Conservation (phyloP, 129 eudicot species). For the Saussurea involucrata region DNA sequence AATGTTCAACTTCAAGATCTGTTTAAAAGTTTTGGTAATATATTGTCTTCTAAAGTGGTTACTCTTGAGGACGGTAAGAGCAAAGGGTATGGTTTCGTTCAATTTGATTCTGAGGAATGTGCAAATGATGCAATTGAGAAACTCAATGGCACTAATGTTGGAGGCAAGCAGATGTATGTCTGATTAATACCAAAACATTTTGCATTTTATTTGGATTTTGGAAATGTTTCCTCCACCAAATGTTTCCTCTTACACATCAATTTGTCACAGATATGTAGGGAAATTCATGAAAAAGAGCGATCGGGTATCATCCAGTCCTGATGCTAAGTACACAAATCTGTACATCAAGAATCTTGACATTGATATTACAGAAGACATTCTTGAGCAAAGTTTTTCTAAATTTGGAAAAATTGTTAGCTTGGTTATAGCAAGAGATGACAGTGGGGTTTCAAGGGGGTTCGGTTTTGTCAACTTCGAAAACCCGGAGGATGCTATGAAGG, state of each 20-base stretch:
- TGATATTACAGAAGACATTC: slow-evolving; percentile 56
- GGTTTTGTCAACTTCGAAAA: slow-evolving; percentile 85
- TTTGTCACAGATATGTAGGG: slow-evolving; percentile 54
- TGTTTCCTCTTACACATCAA: neutral
- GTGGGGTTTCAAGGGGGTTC: slow-evolving; percentile 78
- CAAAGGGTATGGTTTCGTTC: slow-evolving; percentile 89
- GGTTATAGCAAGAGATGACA: slow-evolving; percentile 61
- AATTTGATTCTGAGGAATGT: slow-evolving; percentile 69
- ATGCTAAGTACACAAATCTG: slow-evolving; percentile 63
- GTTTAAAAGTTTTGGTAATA: slow-evolving; percentile 65
- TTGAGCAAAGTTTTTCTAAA: slow-evolving; percentile 51
- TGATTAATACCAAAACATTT: neutral
- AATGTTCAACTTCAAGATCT: slow-evolving; percentile 64
- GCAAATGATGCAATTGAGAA: slow-evolving; percentile 80
- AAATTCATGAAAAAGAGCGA: slow-evolving; percentile 76
- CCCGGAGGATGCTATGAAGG: slow-evolving; percentile 66
- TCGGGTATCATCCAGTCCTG: slow-evolving; percentile 38
- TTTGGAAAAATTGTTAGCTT: slow-evolving; percentile 78
- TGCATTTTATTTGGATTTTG: neutral
- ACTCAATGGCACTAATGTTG: slow-evolving; percentile 62
- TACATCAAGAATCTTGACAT: slow-evolving; percentile 76
- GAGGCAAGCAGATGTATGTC: slow-evolving; percentile 78
- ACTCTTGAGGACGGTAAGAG: slow-evolving; percentile 69
- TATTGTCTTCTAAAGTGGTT: slow-evolving; percentile 79
- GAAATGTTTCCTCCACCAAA: neutral